Conservation (phyloP, 78 protist species). For the Isochrysis galbana region DNA sequence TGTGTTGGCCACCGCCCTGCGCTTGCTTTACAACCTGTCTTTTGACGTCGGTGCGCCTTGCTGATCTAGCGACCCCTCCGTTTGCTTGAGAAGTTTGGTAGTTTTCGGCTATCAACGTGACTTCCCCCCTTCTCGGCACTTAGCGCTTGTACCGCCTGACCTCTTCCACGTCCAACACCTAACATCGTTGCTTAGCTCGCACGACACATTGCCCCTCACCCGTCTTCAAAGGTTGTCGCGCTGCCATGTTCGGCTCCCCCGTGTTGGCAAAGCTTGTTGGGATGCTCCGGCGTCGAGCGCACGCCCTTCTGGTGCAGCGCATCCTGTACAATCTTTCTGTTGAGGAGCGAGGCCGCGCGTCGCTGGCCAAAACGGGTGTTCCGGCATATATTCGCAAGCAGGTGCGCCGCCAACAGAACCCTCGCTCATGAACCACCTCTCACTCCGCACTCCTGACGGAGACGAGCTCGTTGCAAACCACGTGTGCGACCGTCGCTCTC, state of each 20-base stretch:
- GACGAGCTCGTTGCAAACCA: background rate
- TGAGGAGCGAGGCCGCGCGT: background rate
- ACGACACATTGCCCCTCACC: too few species aligned
- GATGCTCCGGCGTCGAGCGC: background rate
- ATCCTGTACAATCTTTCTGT: constrained; percentile 27
- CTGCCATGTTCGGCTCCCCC: background rate
- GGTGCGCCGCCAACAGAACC: too few species aligned
- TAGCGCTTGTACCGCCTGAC: too few species aligned
- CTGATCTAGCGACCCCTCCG: too few species aligned
- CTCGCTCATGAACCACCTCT: too few species aligned
- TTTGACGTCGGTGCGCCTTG: constrained; percentile 22
- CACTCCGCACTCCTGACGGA: too few species aligned
- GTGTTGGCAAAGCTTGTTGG: background rate
- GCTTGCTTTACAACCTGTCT: constrained; percentile 25
- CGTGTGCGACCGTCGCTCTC: background rate
- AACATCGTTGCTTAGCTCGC: too few species aligned
- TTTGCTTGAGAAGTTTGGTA: too few species aligned
- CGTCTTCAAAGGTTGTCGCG: too few species aligned
- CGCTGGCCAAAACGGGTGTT: background rate
- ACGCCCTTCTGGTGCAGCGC: background rate
- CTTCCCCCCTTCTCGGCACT: too few species aligned
- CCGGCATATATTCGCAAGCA: background rate
- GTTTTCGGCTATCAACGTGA: too few species aligned
- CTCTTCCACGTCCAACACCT: too few species aligned
- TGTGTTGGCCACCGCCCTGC: constrained; percentile 1